A percentile compares a stretch with the other conserved stretches of the same genome.
These are phyloP conservation scores for Termitomyces titanicus DNA, from an alignment of 768 basidiomycete genomes.

Conservation along the genomic window DNA sequence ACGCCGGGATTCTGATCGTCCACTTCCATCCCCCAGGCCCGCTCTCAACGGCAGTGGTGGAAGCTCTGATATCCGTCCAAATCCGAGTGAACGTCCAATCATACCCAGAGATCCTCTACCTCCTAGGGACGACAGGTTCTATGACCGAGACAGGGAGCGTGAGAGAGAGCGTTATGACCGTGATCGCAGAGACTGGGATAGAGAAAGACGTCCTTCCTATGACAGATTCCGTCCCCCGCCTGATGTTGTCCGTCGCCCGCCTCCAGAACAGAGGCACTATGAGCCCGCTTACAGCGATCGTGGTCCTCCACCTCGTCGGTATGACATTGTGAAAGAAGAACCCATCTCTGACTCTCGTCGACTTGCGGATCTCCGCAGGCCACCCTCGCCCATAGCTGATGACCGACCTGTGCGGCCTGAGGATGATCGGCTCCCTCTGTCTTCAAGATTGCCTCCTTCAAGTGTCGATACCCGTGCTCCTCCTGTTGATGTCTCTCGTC, in stretches of 20 bases:
- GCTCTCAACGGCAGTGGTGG: constrained; percentile 6
- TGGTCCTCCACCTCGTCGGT: constrained; percentile 19
- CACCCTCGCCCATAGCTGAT: constrained; percentile 10
- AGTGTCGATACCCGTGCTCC: constrained; percentile 19
- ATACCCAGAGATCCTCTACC: constrained; percentile 12
- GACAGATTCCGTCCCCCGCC: constrained; percentile 20
- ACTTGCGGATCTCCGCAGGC: constrained; percentile 29
- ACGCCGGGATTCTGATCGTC: constrained; percentile 25
- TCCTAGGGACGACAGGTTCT: constrained; percentile 25
- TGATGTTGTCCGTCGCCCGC: constrained; percentile 34
- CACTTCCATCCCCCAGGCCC: constrained; percentile 13
- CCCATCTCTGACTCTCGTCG: constrained; percentile 22
- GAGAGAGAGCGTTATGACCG: constrained; percentile 34
- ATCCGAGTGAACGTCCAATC: constrained; percentile 13
- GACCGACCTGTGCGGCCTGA: constrained; percentile 16
- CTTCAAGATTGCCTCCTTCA: constrained; percentile 13
- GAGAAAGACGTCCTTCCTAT: constrained; percentile 36
- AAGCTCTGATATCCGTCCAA: constrained; percentile 14
- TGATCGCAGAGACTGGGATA: constrained; percentile 22
- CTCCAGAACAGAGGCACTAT: constrained; percentile 45
- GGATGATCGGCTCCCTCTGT: constrained; percentile 13
- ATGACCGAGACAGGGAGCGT: constrained; percentile 34
- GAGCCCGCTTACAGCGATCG: constrained; percentile 35
- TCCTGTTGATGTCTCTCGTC: constrained; percentile 25
- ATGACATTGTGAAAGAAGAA: constrained; percentile 20